phyloP scores from a whole-genome alignment of 441 rosid species.

The Raphanus hybrid region DNA sequence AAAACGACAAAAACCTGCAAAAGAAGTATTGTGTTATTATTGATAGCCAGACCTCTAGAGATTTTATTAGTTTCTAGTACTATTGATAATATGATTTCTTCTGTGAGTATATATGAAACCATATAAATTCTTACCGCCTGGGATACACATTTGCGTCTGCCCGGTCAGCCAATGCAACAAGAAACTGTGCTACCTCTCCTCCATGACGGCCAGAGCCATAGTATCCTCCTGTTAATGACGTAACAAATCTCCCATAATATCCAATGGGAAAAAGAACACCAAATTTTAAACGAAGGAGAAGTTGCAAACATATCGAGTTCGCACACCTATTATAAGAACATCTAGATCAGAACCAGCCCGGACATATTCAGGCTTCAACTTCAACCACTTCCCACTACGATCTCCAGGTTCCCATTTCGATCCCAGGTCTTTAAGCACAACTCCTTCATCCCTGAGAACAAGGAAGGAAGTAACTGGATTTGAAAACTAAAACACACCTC shows the following conservation, averaged over 20 bases:
- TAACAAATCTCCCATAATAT: slow-evolving; percentile 13
- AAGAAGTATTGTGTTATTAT: slow-evolving; percentile 9
- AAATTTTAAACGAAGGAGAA: slow-evolving; percentile 18
- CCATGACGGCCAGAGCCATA: slow-evolving; percentile 99
- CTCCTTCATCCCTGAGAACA: slow-evolving; percentile 84
- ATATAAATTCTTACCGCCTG: slow-evolving; percentile 58
- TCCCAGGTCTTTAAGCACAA: slow-evolving; percentile 83
- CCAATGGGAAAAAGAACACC: slow-evolving; percentile 7
- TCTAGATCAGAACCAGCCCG: slow-evolving; percentile 90
- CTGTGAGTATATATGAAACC: slow-evolving; percentile 8
- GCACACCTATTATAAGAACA: slow-evolving; percentile 86
- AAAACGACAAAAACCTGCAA: slow-evolving; percentile 83
- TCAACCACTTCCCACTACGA: slow-evolving; percentile 98
- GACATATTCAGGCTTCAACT: slow-evolving; percentile 91
- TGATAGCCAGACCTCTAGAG: background rate
- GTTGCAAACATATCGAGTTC: slow-evolving; percentile 28
- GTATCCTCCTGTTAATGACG: slow-evolving; percentile 75
- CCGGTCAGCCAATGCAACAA: slow-evolving; percentile 88
- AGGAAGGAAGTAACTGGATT: slow-evolving; percentile 10
- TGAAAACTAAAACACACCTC: slow-evolving; percentile 1
- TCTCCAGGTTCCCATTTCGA: slow-evolving; percentile 99
- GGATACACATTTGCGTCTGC: slow-evolving; percentile 70
- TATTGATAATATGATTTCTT: background rate
- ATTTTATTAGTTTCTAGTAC: background rate
- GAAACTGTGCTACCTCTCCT: slow-evolving; percentile 98